phyloP scores from a whole-genome alignment of 805 yeast species.

The Cyberlindnera galapagoensis region DNA sequence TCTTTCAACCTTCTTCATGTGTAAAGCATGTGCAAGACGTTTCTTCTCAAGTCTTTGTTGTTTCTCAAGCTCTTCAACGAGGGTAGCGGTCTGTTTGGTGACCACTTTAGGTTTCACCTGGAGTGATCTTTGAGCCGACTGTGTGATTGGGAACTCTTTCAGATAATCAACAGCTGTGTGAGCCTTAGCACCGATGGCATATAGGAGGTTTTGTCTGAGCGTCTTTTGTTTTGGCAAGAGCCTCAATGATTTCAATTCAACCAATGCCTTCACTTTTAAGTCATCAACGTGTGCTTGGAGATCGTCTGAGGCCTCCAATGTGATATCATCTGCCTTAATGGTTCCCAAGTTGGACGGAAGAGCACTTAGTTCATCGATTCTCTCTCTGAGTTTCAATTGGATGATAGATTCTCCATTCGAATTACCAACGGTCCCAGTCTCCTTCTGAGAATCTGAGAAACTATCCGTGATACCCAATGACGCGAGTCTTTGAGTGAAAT shows the following conservation, averaged over 20 bases:
- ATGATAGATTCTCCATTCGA: slow-evolving; percentile 46
- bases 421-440: slow-evolving; percentile 31
- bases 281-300: slow-evolving; percentile 43
- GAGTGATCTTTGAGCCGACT: slow-evolving; percentile 63
- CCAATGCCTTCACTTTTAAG: slow-evolving; percentile 55
- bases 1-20: slow-evolving; percentile 38
- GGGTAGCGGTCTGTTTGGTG: slow-evolving; percentile 66
- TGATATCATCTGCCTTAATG: slow-evolving; percentile 37
- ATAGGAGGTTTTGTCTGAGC: slow-evolving; percentile 54
- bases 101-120: slow-evolving; percentile 63
- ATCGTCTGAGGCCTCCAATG: slow-evolving; percentile 37
- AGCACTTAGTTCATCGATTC: slow-evolving; percentile 55
- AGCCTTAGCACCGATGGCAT: slow-evolving; percentile 45
- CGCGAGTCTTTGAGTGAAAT: slow-evolving; percentile 26
- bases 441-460: slow-evolving; percentile 26
- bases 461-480: slow-evolving; percentile 26
- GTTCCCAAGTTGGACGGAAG: slow-evolving; percentile 70
- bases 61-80: slow-evolving; percentile 71
- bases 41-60: slow-evolving; percentile 59
- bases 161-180: slow-evolving; percentile 48
- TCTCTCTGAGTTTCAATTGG: slow-evolving; percentile 44
- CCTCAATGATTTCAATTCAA: slow-evolving; percentile 65
- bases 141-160: slow-evolving; percentile 46
- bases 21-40: slow-evolving; percentile 43
- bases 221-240: slow-evolving; percentile 65